Evolutionary conservation across 2,329 filamentous ascomycete genomes (phyloP), one percentile per base, ranked within the genome.

Genomic region (Aspergillus persii): DNA sequence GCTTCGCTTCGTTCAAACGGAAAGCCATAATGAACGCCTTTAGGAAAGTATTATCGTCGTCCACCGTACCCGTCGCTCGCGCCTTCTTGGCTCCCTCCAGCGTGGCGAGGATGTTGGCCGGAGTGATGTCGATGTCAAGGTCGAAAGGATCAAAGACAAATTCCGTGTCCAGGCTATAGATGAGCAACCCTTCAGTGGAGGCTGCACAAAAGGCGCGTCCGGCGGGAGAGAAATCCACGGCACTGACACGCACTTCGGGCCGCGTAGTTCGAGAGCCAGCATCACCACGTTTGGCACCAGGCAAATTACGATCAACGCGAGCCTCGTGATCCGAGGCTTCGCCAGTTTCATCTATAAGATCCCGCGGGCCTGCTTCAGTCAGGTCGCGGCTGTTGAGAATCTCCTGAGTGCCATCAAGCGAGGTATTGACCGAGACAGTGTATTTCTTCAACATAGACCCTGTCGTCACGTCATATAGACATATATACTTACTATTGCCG

Each of bases 401-500:
- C 74, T 99, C 95, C 71, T 98, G 94, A 0, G 95, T 99, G 50
- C 95, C 95, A 23, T 96, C 93, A 2, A 99, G 81, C 1, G 93
- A 96, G n/a, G 97, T 81, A 75, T 99, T 99, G 70, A 96, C 86
- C 67, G 91, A 96, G 69, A 98, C 93, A 1, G 94, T 97, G 72
- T 90, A 99, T 73, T 97, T 97, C 75, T 96, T 96, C 57, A 98
- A 81, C 9, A 99, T 80, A 0, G 95, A 92, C 74, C 95, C 92
- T 0, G 94, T 96, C 59, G 88, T 87, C 33, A 96, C 91, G n/a
- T 96, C 94, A 77, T 99, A 99, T 59, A 99, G 77, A 73, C 95
- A 98, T 54, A 99, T 97, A 75, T 96, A 97, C 79, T 99, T 99
- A 87, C 92, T 97, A 81, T 95, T 96, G 33, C 95, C 95, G 51